Evolutionary conservation across 148 eudicot genomes (phyloP).

Genomic region (Polygonum aviculare): DNA sequence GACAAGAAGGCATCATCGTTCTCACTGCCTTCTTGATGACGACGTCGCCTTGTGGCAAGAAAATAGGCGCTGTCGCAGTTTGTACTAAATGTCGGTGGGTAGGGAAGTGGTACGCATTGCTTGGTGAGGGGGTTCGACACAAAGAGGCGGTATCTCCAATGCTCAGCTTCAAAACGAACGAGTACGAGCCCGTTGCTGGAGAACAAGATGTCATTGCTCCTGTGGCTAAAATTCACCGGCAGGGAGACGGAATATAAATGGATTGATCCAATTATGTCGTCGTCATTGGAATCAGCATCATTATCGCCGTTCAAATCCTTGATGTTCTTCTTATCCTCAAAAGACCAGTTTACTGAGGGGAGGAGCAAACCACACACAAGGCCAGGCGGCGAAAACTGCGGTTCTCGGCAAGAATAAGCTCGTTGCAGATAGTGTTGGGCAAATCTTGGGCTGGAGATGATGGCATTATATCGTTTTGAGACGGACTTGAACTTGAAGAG

Average conservation of each 20-base stretch:
- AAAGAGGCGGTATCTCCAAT: neutral
- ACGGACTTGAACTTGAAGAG: neutral
- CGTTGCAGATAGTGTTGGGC: neutral
- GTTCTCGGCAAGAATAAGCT: neutral
- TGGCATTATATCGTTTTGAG: neutral
- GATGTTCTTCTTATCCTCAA: neutral
- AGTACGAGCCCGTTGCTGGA: neutral
- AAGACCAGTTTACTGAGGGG: neutral
- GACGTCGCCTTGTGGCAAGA: neutral
- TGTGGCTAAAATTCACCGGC: neutral
- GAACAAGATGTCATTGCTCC: neutral
- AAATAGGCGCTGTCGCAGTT: no score
- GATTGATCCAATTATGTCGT: neutral
- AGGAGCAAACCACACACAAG: neutral
- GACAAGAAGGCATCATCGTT: neutral
- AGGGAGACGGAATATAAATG: neutral
- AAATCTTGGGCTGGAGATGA: neutral
- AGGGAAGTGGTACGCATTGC: neutral
- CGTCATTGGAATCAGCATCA: neutral
- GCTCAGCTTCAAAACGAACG: neutral
- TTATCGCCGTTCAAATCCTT: neutral
- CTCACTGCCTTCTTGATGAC: neutral
- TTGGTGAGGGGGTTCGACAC: neutral
- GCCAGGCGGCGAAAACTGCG: neutral
- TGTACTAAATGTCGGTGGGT: neutral